These are phyloP conservation scores for Odontarrhena argentea DNA, from an alignment of 345 rosid species.

Conservation along the genomic window DNA sequence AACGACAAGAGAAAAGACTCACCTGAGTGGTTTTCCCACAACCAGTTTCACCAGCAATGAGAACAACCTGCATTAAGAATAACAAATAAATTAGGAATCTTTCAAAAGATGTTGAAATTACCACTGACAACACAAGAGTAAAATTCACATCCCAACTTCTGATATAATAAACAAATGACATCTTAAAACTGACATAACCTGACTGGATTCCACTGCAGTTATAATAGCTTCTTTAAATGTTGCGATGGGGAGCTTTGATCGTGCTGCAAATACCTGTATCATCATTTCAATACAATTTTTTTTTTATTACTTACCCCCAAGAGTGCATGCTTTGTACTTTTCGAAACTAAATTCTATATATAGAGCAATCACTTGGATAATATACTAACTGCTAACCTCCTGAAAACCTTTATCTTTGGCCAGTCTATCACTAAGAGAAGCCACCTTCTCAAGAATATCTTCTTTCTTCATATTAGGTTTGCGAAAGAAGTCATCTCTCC, in stretches of 20 bases:
- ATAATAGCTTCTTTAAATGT: conserved; percentile 67
- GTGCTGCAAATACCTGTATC: conserved; percentile 60
- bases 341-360: neutral
- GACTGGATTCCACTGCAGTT: conserved; percentile 71
- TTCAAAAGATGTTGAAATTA: neutral
- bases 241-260: conserved; percentile 85
- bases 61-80: conserved; percentile 59
- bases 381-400: conserved; percentile 56
- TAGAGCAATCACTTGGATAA: conserved; percentile 13
- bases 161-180: conserved; percentile 27
- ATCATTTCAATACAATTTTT: conserved; percentile 37
- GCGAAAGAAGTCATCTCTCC: conserved; percentile 64
- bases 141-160: conserved; percentile 12
- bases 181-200: conserved; percentile 51
- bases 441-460: conserved; percentile 53
- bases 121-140: conserved; percentile 3
- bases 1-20: conserved; percentile 33
- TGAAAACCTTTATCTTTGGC: conserved; percentile 47
- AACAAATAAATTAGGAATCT: conserved; percentile 10
- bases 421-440: conserved; percentile 53
- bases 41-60: conserved; percentile 84
- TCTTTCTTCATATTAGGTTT: conserved; percentile 56
- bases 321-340: conserved; percentile 12
- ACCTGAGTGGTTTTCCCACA: conserved; percentile 96
- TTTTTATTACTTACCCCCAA: conserved; percentile 25